Evolutionary conservation across 2,329 filamentous ascomycete species (phyloP).

Genomic region (Trichoderma pleuroti): DNA sequence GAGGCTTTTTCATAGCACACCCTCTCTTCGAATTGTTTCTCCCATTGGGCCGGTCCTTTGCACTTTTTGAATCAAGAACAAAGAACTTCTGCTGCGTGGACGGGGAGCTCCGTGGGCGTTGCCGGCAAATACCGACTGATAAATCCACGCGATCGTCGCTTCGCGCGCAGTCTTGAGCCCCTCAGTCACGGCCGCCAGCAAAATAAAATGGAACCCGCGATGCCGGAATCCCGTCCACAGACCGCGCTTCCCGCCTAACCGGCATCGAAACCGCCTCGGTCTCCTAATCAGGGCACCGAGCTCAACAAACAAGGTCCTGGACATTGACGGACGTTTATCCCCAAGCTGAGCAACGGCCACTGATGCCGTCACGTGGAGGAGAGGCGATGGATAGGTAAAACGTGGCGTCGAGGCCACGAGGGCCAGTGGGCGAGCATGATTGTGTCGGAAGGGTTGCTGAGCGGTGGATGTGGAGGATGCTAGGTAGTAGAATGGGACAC

Average conservation of each 20-base stretch:
- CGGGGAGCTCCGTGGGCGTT: slow-evolving; percentile 2
- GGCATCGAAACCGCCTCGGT: slow-evolving; percentile 1
- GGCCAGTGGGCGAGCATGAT: slow-evolving; percentile 6
- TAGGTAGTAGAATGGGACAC: not conserved
- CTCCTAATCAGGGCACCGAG: slow-evolving; percentile 6
- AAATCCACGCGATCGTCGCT: not conserved
- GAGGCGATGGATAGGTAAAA: not conserved
- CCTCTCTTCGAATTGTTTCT: not conserved
- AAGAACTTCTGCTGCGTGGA: not conserved
- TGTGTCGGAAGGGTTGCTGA: not conserved
- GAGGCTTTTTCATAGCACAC: not conserved
- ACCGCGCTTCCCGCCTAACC: slow-evolving; percentile 1
- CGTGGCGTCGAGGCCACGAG: not conserved
- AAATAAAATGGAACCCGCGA: slow-evolving; percentile 4
- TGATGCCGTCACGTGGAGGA: slow-evolving; percentile 17
- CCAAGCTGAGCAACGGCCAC: not conserved
- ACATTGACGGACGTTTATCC: not conserved
- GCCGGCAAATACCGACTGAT: slow-evolving; percentile 5
- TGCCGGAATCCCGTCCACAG: slow-evolving; percentile 5
- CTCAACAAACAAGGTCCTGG: not conserved
- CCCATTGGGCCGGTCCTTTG: slow-evolving; percentile 9
- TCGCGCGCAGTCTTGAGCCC: not conserved
- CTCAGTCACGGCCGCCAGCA: not conserved
- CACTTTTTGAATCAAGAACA: not conserved
- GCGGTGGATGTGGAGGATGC: not conserved